A percentile compares a stretch with the other conserved stretches of the same genome.
Conservation (phyloP, 345 rosid genomes). For the Raphanus sativus region DNA sequence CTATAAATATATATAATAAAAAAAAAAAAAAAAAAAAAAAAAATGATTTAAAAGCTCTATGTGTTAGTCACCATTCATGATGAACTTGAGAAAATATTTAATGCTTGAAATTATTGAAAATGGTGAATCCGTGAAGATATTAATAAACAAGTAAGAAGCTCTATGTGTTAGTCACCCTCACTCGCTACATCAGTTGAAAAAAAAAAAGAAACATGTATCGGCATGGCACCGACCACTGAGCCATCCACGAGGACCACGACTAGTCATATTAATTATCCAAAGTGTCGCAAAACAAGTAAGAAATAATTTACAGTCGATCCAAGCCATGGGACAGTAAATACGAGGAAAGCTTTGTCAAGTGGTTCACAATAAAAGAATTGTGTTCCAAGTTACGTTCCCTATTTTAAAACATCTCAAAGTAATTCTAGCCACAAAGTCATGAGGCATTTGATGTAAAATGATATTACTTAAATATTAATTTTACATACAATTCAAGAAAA, state of each 20-base stretch:
- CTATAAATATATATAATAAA: too few relatives aligned
- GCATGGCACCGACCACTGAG: background rate
- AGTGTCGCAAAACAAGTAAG: background rate
- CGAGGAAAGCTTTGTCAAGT: background rate
- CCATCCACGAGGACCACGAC: background rate
- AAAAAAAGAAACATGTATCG: background rate
- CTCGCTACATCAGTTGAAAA: background rate
- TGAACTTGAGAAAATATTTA: background rate
- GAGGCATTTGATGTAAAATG: background rate
- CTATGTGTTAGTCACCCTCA: background rate
- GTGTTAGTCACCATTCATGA: background rate
- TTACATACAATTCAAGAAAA: background rate
- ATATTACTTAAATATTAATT: background rate
- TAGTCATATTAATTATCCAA: background rate
- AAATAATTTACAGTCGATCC: background rate
- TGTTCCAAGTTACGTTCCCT: background rate
- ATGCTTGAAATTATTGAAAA: background rate
- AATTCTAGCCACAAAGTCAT: background rate
- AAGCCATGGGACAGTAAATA: background rate
- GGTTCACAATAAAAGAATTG: background rate
- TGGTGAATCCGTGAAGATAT: background rate
- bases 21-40: too few relatives aligned
- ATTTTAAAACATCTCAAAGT: background rate
- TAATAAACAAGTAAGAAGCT: background rate
- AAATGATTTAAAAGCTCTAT: background rate